Evolutionary conservation across 2,329 filamentous ascomycete species (phyloP).

Genomic region (Ceratocystis destructans): DNA sequence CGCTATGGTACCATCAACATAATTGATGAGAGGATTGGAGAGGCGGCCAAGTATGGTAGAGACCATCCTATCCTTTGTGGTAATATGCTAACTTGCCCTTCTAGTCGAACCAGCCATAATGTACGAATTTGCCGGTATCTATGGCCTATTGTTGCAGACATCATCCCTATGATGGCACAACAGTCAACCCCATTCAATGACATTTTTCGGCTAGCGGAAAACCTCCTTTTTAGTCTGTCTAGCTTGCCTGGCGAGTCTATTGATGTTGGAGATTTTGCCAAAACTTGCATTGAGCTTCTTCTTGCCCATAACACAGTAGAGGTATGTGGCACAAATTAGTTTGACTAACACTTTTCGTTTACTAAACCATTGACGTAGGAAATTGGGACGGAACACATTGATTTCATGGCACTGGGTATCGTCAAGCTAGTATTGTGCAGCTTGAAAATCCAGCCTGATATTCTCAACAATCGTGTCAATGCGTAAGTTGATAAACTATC

Average conservation of each 20-base stretch:
- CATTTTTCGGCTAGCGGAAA: conserved; percentile 14
- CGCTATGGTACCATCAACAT: conserved; percentile 28
- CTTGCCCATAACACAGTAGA: not conserved
- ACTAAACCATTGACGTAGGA: not conserved
- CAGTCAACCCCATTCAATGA: conserved; percentile 27
- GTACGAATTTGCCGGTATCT: conserved; percentile 23
- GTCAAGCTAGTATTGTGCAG: not conserved
- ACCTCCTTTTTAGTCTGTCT: not conserved
- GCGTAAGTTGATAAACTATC: not conserved
- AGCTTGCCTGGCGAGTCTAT: not conserved
- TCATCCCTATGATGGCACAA: conserved; percentile 26
- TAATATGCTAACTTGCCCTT: not conserved
- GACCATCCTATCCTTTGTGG: not conserved
- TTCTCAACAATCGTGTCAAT: not conserved
- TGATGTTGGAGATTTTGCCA: not conserved
- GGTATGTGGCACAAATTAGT: not conserved
- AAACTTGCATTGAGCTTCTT: not conserved
- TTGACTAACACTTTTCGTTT: not conserved
- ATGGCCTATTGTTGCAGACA: conserved; percentile 26
- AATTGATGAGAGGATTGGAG: conserved; percentile 17
- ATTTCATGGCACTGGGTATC: not conserved
- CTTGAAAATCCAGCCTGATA: conserved; percentile 2
- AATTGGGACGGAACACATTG: not conserved
- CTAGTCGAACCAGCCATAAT: conserved; percentile 14
- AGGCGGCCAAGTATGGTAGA: not conserved